Evolutionary conservation across 805 yeast species (phyloP), one percentile per base, ranked within the genome.

Genomic region (Lachancea kluyveri): DNA sequence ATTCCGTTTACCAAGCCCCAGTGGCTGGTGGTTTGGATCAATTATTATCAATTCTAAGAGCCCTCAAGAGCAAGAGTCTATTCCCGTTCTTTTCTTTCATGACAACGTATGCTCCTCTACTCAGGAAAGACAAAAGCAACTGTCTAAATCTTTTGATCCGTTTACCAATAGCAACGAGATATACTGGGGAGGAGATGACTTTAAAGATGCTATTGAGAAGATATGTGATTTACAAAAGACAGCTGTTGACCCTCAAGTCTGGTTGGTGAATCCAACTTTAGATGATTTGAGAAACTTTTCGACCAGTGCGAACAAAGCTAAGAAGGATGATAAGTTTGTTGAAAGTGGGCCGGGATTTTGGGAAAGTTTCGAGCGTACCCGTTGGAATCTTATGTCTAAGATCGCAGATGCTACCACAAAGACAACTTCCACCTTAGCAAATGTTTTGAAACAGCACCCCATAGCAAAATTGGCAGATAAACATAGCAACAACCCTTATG

Each of bases 1-100:
- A 54, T 72, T 80, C 8, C 68, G 96, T 33, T 79, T 79, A 2
- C 96, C 96, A 5, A 77, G 87, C 2, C 50, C 60, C 8, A 62
- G 75, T 10, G 94, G 88, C 2, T 78, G 87, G 76, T 90, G 96
- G 96, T 75, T 72, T 59, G 99, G 99, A 0, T 83, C 95, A 0
- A 62, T 90, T 10, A 64, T 86, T 2, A 57, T 92, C 17, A 79
- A 85, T 55, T 73, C 90, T 2, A 72, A 72, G 42, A 40, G 44
- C 12, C 42, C 41, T 11, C 52, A 59, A 19, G 74, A 62, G 24
- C 74, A 74, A 6, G 80, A 74, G 34, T 74, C 77, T 26, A 59
- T 86, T 11, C 97, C 97, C 0, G 79, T 87, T 4, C 49, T 92
- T 24, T 92, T 88, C 56, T 88, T 92, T 64, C 98, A 92, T 57